Conservation (phyloP, 768 basidiomycete genomes). For the Botryobasidium botryosum region DNA sequence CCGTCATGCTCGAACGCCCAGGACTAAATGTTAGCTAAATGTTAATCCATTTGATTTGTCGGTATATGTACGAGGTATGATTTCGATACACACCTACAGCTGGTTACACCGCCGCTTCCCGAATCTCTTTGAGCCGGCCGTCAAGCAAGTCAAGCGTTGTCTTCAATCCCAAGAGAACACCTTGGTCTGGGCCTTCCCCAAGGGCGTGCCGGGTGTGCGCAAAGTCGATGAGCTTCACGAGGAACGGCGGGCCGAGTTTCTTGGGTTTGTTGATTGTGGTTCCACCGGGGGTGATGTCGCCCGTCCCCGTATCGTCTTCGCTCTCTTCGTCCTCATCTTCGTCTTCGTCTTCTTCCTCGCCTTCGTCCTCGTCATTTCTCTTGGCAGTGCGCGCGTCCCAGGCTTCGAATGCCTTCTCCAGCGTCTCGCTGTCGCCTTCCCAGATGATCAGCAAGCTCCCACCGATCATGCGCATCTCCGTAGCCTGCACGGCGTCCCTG, state of each 20-base stretch:
- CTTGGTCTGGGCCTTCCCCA: slow-evolving; percentile 61
- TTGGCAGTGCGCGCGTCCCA: not conserved
- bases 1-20: no score
- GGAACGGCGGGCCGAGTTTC: slow-evolving; percentile 30
- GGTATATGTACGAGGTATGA: no score
- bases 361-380: slow-evolving; percentile 6
- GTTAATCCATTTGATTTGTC: no score
- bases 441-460: slow-evolving; percentile 70
- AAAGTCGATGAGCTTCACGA: slow-evolving; percentile 82
- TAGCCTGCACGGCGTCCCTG: slow-evolving; percentile 27
- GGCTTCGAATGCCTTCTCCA: slow-evolving; percentile 19
- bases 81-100: no score
- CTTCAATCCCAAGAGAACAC: slow-evolving; percentile 57
- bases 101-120: not conserved
- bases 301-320: slow-evolving; percentile 12
- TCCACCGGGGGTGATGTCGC: no score
- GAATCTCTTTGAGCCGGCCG: slow-evolving; percentile 33
- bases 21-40: no score
- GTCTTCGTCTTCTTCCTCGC: slow-evolving; percentile 16
- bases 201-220: slow-evolving; percentile 61
- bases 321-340: slow-evolving; percentile 20
- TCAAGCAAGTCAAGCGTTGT: slow-evolving; percentile 47
- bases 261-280: no score
- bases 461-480: slow-evolving; percentile 70
- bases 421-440: slow-evolving; percentile 35